Base-by-base conservation (phyloP, 768 basidiomycete genomes). In the Trametes punicea region DNA sequence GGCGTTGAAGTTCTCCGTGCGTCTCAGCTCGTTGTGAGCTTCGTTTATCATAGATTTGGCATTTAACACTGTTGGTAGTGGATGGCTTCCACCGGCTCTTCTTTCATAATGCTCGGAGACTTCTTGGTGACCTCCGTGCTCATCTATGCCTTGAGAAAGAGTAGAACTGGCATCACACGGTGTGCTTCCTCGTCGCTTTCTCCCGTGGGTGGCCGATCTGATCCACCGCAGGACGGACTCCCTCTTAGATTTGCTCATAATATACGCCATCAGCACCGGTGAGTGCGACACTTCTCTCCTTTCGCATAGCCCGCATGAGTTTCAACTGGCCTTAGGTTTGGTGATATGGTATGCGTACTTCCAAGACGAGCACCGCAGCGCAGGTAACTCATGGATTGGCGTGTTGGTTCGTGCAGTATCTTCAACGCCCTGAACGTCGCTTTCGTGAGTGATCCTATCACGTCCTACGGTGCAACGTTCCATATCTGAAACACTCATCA, bases 261-360 rank as follows among this genome's bases (percentile, higher is more conserved):
- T 44, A 8, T 56, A 56, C 31, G 40, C 55, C 13, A 33, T 50
- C 20, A 50, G 55, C 31, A 56, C 47, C 11, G 55, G 55, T 56
- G 21, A 25, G 54, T 31, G 20, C 8, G 2, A 36, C 13, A 8
- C 47, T 5, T 9, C 3, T 21, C 10, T 15, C 9, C 7, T 10
- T 20, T 4, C 6, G 4, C 30, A 2, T 4, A n/a, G 13, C 20
- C 18, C 8, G 4, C 5, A 1, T 18, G 21, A 29, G 46, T 29
- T 3, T 40, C 46, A 18, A 15, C 2, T 21, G 16, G 27, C 20
- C 1, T 16, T 9, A 55, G 54, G 54, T 13, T 36, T 55, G 18
- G 5, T 55, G 16, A 48, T 33, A 11, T 55, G 54, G 54, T 55
- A 25, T n/a, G 38, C 30, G 2, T 6, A 8, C 1, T 21, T 11